Percentiles rank a stretch among this genome's conserved stretches.
phyloP scores from a whole-genome alignment of 2,329 filamentous ascomycete genomes.

The Diaporthe capsici region DNA sequence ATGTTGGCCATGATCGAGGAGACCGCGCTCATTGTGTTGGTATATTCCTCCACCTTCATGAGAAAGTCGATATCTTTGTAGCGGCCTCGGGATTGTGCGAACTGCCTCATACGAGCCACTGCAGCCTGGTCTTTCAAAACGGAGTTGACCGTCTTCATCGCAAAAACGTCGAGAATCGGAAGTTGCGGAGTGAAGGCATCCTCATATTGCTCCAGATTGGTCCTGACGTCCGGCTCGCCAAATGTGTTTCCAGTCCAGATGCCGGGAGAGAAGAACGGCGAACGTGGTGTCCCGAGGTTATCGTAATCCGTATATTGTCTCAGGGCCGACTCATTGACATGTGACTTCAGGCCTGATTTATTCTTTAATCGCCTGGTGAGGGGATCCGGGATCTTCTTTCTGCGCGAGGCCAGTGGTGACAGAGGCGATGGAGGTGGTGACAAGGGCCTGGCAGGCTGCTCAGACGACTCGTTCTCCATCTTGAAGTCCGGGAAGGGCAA shows the following conservation, averaged over 20 bases:
- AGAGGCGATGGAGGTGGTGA: constrained; percentile 31
- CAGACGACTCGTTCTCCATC: neutral
- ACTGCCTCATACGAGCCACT: constrained; percentile 29
- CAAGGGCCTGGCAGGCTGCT: neutral
- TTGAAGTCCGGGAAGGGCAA: constrained; percentile 22
- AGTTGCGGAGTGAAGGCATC: constrained; percentile 8
- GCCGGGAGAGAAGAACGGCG: constrained; percentile 3
- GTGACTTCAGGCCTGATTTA: constrained; percentile 17
- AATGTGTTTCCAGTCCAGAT: constrained; percentile 27
- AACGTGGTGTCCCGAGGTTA: constrained; percentile 19
- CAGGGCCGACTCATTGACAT: constrained; percentile 26
- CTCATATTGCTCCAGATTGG: constrained; percentile 30
- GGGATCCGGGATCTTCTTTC: constrained; percentile 24
- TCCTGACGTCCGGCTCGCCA: constrained; percentile 32
- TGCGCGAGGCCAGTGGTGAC: constrained; percentile 5
- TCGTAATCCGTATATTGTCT: constrained; percentile 39
- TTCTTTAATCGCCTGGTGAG: constrained; percentile 14
- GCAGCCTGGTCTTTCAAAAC: constrained; percentile 25
- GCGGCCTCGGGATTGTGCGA: constrained; percentile 18
- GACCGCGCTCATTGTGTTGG: constrained; percentile 5
- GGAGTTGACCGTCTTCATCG: constrained; percentile 32
- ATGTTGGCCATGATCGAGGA: constrained; percentile 19
- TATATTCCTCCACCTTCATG: constrained; percentile 29
- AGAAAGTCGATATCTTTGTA: constrained; percentile 37
- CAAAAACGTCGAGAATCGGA: constrained; percentile 36